These are phyloP conservation scores for Fusarium tricinctum DNA, from an alignment of 2,329 filamentous ascomycete species.

Conservation along the genomic window DNA sequence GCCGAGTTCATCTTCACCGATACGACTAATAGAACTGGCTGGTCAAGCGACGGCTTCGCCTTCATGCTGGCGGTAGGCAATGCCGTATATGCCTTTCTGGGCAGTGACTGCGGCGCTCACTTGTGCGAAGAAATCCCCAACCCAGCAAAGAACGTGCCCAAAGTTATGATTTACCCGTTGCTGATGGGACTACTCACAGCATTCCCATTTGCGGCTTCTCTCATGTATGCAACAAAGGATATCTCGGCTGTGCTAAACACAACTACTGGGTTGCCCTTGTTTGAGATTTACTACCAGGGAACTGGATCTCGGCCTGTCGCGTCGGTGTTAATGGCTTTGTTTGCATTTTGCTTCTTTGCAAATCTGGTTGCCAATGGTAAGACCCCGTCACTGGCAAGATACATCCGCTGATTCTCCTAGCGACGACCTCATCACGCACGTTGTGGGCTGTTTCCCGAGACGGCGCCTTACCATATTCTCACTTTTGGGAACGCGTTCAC, in stretches of 20 bases:
- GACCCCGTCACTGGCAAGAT: rapidly evolving
- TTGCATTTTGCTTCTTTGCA: slow-evolving; percentile 44
- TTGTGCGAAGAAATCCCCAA: slow-evolving; percentile 46
- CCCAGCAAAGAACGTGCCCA: slow-evolving; percentile 43
- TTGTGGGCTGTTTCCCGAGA: slow-evolving; percentile 48
- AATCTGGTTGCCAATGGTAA: slow-evolving; percentile 40
- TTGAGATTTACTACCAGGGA: slow-evolving; percentile 44
- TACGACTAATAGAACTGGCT: slow-evolving; percentile 23
- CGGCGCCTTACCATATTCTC: slow-evolving; percentile 45
- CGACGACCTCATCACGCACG: slow-evolving; percentile 41
- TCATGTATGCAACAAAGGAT: slow-evolving; percentile 38
- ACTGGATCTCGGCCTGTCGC: slow-evolving; percentile 32
- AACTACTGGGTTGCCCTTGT: slow-evolving; percentile 31
- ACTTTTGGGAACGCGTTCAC: slow-evolving; percentile 44
- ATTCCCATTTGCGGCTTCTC: slow-evolving; percentile 36
- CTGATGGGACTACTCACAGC: slow-evolving; percentile 43
- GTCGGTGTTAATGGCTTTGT: slow-evolving; percentile 35
- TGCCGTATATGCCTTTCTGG: slow-evolving; percentile 40
- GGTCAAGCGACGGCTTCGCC: slow-evolving; percentile 35
- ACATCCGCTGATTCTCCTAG: background rate
- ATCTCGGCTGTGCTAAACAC: slow-evolving; percentile 33
- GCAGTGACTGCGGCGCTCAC: slow-evolving; percentile 44
- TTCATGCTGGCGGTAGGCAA: slow-evolving; percentile 36
- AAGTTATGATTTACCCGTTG: slow-evolving; percentile 41
- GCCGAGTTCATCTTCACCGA: slow-evolving; percentile 35